A percentile compares a stretch with the other conserved stretches of the same genome.
These are phyloP conservation scores for Epichloe glyceriae DNA, from an alignment of 2,329 filamentous ascomycete species.

Conservation along the genomic window DNA sequence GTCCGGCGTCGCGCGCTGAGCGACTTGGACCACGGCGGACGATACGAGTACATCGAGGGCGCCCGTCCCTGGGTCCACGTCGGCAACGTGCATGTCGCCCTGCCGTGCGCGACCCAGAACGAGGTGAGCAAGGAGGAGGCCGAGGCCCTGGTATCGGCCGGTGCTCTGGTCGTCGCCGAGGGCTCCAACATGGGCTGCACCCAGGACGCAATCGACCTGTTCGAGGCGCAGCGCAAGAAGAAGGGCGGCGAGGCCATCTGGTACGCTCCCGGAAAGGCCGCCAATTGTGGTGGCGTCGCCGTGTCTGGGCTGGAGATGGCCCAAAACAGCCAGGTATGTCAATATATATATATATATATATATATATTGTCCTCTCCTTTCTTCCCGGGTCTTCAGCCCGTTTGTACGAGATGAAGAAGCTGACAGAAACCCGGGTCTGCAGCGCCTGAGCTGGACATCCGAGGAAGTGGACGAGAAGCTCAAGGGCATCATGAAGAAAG, in stretches of 20 bases:
- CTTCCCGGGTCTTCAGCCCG: not conserved
- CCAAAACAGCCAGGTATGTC: slow-evolving; percentile 60
- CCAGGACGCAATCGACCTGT: slow-evolving; percentile 84
- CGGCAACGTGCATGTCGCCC: slow-evolving; percentile 77
- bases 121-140: slow-evolving; percentile 91
- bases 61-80: slow-evolving; percentile 87
- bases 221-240: slow-evolving; percentile 65
- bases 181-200: slow-evolving; percentile 99
- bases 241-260: slow-evolving; percentile 63
- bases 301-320: slow-evolving; percentile 98
- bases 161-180: slow-evolving; percentile 80
- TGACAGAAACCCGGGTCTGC: slow-evolving; percentile 6
- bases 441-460: slow-evolving; percentile 69
- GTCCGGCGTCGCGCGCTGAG: slow-evolving; percentile 73
- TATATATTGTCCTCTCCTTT: not conserved
- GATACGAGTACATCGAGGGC: slow-evolving; percentile 77
- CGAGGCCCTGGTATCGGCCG: slow-evolving; percentile 61
- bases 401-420: not conserved
- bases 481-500: slow-evolving; percentile 87
- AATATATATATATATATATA: too few relatives aligned
- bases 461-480: slow-evolving; percentile 89
- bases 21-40: slow-evolving; percentile 48
- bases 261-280: slow-evolving; percentile 95
- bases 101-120: slow-evolving; percentile 94
- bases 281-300: slow-evolving; percentile 94